A percentile compares a stretch with the other conserved stretches of the same genome.
These are phyloP conservation scores for Curvularia sp. DNA, from an alignment of 2,329 filamentous ascomycete species.

Conservation along the genomic window DNA sequence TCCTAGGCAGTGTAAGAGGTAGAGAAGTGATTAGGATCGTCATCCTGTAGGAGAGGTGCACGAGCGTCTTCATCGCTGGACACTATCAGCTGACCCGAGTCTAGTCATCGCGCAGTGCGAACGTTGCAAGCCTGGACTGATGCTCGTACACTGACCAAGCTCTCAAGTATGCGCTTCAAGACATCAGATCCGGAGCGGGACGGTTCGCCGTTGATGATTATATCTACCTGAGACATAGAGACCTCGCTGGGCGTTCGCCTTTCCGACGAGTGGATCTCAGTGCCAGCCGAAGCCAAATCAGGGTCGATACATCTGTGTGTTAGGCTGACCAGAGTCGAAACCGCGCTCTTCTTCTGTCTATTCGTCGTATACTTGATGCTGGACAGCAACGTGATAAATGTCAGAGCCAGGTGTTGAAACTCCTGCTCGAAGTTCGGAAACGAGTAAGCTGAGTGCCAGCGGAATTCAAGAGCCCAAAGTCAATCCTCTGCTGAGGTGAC, in stretches of 20 bases:
- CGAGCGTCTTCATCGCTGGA: conserved; percentile 55
- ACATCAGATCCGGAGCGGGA: conserved; percentile 49
- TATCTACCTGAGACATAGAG: conserved; percentile 45
- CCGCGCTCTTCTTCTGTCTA: conserved; percentile 49
- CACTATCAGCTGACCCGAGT: conserved; percentile 14
- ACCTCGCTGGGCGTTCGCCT: conserved; percentile 63
- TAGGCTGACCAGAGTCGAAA: conserved; percentile 40
- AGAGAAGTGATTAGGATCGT: conserved; percentile 50
- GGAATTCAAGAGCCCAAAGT: conserved; percentile 59
- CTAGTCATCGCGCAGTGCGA: conserved; percentile 26
- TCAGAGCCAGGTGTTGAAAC: conserved; percentile 49
- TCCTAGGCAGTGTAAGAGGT: conserved; percentile 47
- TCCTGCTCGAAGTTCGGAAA: conserved; percentile 26
- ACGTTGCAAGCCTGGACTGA: conserved; percentile 40
- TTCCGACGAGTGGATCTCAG: conserved; percentile 65
- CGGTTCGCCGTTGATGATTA: conserved; percentile 43
- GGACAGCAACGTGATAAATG: conserved; percentile 34
- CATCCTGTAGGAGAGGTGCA: conserved; percentile 56
- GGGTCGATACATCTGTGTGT: conserved; percentile 55
- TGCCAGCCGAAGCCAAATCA: conserved; percentile 39
- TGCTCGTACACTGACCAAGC: conserved; percentile 21
- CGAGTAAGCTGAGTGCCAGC: conserved; percentile 19
- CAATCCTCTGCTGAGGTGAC: conserved; percentile 56
- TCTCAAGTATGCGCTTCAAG: conserved; percentile 22
- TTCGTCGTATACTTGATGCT: conserved; percentile 41